These are phyloP conservation scores for Tetrahymena malaccensis DNA, from an alignment of 73 alveolate genomes.

Conservation along the genomic window DNA sequence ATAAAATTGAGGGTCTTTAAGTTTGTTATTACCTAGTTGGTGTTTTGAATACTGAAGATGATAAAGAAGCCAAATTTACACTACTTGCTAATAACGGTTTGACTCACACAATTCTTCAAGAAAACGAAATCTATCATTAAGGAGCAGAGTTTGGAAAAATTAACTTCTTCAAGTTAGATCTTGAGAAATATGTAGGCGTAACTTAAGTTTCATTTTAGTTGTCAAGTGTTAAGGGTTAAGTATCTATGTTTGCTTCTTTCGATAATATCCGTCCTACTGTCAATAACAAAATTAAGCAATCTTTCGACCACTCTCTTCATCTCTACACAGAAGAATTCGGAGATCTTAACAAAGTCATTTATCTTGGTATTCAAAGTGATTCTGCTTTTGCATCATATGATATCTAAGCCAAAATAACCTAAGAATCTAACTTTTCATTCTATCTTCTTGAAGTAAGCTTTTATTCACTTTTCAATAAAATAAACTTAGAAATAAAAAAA, in stretches of 20 bases:
- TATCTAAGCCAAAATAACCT: not conserved
- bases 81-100: not conserved
- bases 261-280: not conserved
- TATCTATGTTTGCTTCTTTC: not conserved
- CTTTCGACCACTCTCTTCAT: not conserved
- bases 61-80: not conserved
- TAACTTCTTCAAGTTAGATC: not conserved
- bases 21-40: not conserved
- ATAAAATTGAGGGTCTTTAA: not conserved
- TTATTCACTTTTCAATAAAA: too few relatives aligned
- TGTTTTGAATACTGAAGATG: not conserved
- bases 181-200: not conserved
- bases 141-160: not conserved
- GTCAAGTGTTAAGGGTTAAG: not conserved
- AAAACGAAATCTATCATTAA: not conserved
- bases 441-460: not conserved
- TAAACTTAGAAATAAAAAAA: too few relatives aligned
- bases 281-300: not conserved
- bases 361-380: not conserved
- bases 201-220: not conserved
- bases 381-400: not conserved
- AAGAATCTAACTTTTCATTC: not conserved
- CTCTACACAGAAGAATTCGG: not conserved
- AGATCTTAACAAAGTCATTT: not conserved
- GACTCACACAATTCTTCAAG: not conserved